Evolutionary conservation across 129 eudicot species (phyloP), one percentile per base, ranked within the genome.

Genomic region (Pulicaria dysenterica): DNA sequence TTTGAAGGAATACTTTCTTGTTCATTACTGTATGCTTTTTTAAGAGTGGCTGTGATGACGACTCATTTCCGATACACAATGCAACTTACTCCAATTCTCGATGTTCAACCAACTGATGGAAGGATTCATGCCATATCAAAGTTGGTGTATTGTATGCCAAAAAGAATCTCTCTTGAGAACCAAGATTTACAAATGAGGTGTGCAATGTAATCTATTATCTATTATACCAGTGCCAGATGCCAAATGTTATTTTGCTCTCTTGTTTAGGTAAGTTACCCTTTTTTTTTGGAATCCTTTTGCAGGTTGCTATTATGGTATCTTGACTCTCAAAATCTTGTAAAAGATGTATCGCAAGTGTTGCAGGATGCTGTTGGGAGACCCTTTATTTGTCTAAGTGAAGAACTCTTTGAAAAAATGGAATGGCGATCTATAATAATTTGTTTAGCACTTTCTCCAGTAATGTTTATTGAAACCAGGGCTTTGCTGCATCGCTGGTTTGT

Each of bases 251-350:
- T 37, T 4, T 68, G 44, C 43, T 60, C 36, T 38, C 14, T 73
- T 73, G 6, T 41, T 36, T 1, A 6, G n/a, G 45, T 77, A 41
- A 7, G 69, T 58, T 69, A 58, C 45, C 31, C 31, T 24, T 74
- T 13, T 39, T 38, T 58, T 7, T 66, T 72, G 47, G 12, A 40
- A 65, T 56, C 24, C 7, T 62, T 69, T 67, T 85, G 70, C 92
- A 91, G 95, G 88, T 80, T 85, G 74, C 72, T 83, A 44, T 56
- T 70, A 11, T 91, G 97, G 97, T 79, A 86, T 79, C 87, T 88
- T 74, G 89, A 91, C 64, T 88, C 89, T 31, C 78, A 70, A 67
- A 74, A 76, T 82, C 73, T 85, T 58, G 74, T 83, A 70, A 43
- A 83, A 68, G 92, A 91, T 11, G 46, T 91, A 12, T 77, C 86